phyloP scores from a whole-genome alignment of 768 basidiomycete species.

The Hortiboletus flavorubellus region DNA sequence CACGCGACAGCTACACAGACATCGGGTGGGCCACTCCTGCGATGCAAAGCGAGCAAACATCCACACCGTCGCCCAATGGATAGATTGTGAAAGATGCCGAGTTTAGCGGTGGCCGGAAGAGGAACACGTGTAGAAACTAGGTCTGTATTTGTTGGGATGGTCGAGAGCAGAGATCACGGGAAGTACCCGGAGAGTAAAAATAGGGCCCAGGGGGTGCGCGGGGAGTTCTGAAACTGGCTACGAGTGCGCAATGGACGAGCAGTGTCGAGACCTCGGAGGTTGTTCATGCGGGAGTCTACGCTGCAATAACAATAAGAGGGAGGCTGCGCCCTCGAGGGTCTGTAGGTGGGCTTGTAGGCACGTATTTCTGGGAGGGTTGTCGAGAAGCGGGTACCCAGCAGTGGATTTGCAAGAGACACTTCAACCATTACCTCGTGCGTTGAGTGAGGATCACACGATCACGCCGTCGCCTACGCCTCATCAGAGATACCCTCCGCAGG shows the following conservation, averaged over 20 bases:
- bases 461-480: slow-evolving; percentile 35
- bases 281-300: background rate
- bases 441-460: slow-evolving; percentile 25
- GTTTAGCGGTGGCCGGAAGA: background rate
- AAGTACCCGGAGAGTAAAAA: background rate
- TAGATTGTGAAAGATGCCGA: background rate
- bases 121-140: background rate
- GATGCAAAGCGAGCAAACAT: too few species aligned
- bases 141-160: background rate
- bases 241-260: background rate
- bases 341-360: background rate
- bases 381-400: background rate
- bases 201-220: background rate
- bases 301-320: background rate
- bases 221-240: background rate
- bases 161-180: too few species aligned
- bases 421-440: slow-evolving; percentile 14
- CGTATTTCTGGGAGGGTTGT: background rate
- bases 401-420: background rate
- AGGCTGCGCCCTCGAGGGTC: background rate
- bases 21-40: too few species aligned
- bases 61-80: background rate
- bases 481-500: slow-evolving; percentile 54
- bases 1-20: too few species aligned
- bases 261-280: background rate